phyloP scores from a whole-genome alignment of 1,139 yeast genomes.

The Protomyces macrosporus region DNA sequence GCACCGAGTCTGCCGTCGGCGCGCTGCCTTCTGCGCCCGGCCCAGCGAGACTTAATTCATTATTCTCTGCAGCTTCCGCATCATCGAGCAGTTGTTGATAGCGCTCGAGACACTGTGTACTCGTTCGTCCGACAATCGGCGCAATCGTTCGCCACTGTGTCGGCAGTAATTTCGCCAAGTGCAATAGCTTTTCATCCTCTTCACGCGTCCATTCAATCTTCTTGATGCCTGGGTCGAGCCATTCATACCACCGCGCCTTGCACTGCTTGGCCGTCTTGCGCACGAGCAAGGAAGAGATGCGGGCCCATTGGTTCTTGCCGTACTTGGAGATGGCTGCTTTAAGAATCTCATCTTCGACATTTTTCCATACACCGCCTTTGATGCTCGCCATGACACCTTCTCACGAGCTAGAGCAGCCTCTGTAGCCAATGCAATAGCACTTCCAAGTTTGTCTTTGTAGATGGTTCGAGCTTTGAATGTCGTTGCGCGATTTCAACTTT shows the following conservation, averaged over 20 bases:
- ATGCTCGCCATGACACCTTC: conserved; percentile 11
- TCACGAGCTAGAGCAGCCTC: neutral
- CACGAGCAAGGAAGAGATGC: conserved; percentile 80
- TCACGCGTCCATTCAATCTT: conserved; percentile 64
- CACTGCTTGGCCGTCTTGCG: conserved; percentile 88
- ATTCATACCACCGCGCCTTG: conserved; percentile 88
- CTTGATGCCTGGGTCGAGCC: conserved; percentile 68
- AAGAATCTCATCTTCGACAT: conserved; percentile 29
- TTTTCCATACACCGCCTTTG: conserved; percentile 30
- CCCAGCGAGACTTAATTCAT: conserved; percentile 50
- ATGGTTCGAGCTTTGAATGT: no score
- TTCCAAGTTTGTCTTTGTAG: no score
- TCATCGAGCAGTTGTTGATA: conserved; percentile 71
- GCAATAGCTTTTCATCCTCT: conserved; percentile 69
- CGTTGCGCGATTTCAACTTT: no score
- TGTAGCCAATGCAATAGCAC: no score
- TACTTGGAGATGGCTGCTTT: conserved; percentile 57
- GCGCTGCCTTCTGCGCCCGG: conserved; percentile 44
- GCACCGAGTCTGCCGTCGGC: conserved; percentile 31
- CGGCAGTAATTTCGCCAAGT: conserved; percentile 66
- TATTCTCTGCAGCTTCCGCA: conserved; percentile 42
- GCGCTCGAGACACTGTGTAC: conserved; percentile 82
- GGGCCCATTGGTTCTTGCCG: conserved; percentile 90
- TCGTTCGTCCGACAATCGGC: conserved; percentile 73
- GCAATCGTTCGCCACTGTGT: conserved; percentile 94